These are phyloP conservation scores for Colletotrichum sublineola DNA, from an alignment of 2,329 filamentous ascomycete genomes.

Conservation along the genomic window DNA sequence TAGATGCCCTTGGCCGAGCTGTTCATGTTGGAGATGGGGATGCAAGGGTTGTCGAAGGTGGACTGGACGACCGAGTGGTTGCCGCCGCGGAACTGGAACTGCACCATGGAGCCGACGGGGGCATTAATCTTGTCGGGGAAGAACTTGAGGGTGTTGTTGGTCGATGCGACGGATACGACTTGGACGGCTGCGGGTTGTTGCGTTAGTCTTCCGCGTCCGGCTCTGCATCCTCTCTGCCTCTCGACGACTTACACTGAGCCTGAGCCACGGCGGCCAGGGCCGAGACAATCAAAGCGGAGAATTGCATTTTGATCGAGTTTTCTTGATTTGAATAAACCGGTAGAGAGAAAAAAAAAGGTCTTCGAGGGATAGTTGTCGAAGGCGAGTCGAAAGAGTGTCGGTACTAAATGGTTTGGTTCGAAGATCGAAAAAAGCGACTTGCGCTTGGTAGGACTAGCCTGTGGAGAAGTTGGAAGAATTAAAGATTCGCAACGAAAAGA, in stretches of 20 bases:
- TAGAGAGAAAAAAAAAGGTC: constrained; percentile 41
- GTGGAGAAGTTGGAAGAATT: constrained; percentile 47
- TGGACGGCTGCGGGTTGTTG: constrained; percentile 58
- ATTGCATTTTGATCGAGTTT: constrained; percentile 63
- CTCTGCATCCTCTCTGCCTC: background rate
- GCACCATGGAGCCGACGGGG: constrained; percentile 71
- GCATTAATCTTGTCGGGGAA: constrained; percentile 76
- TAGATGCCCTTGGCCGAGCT: constrained; percentile 71
- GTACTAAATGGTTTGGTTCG: constrained; percentile 24
- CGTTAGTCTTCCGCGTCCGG: constrained; percentile 29
- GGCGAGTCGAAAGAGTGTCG: constrained; percentile 46
- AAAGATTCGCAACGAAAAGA: constrained; percentile 44
- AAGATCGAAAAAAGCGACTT: constrained; percentile 55
- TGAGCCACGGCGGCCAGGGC: constrained; percentile 63
- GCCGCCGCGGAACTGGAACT: constrained; percentile 75
- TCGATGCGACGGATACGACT: constrained; percentile 73
- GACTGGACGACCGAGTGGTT: constrained; percentile 88
- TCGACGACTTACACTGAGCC: constrained; percentile 51
- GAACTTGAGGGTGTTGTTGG: constrained; percentile 71
- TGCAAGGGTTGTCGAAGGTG: constrained; percentile 78
- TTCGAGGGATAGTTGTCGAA: constrained; percentile 17
- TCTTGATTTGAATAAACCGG: constrained; percentile 44
- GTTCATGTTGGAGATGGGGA: constrained; percentile 68
- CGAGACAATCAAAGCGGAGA: constrained; percentile 61
- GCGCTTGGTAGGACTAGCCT: constrained; percentile 67